Evolutionary conservation across 2,329 filamentous ascomycete genomes (phyloP), one percentile per base, ranked within the genome.

Genomic region (Colletotrichum zoysiae): DNA sequence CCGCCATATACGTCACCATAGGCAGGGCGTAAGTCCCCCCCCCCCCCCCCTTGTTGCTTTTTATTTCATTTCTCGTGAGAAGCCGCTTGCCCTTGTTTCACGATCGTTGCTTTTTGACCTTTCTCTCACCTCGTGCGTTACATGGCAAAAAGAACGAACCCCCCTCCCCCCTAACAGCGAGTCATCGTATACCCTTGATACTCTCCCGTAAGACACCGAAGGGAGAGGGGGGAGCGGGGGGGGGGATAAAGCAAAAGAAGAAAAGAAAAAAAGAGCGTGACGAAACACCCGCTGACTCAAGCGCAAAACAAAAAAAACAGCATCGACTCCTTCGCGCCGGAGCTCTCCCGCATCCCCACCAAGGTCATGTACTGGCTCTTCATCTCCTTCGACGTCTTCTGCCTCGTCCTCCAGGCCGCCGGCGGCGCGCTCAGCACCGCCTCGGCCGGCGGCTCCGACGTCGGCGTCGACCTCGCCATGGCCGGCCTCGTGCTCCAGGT

Each of bases 1-100:
- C 90, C 0, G 89, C 89, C 70, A 89, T 93, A 77, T 93, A 93
- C 78, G 86, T 92, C 65, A 91, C 88, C 40, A 84, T 92, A 40
- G 81, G 79, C 74, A 82, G 82, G 73, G 76, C 80, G 81, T 83
- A 57, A 74, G 78, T 74, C 20, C 2, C 38, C 7, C 14, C 35
- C 51, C 51, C 35, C 26, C 12, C 18, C 6, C 11, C 16, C 2
- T 42, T 42, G 14, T 6, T 18, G 14, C 2, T 23, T 46, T 42
- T 23, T 3, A 9, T n/a, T 30, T 46, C 9, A 8, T 48, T 23
- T 50, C 46, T 48, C 53, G 20, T 6, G 14, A 6, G 4, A 38
- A 20, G 3, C 33, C 11, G 30, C 0, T 30, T 6, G 4, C 12
- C 12, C 33, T 26, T 23, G 59, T 62, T 62, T 40, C 59, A 20